Conservation (phyloP, 148 eudicot species). For the Rhododendron molle region DNA sequence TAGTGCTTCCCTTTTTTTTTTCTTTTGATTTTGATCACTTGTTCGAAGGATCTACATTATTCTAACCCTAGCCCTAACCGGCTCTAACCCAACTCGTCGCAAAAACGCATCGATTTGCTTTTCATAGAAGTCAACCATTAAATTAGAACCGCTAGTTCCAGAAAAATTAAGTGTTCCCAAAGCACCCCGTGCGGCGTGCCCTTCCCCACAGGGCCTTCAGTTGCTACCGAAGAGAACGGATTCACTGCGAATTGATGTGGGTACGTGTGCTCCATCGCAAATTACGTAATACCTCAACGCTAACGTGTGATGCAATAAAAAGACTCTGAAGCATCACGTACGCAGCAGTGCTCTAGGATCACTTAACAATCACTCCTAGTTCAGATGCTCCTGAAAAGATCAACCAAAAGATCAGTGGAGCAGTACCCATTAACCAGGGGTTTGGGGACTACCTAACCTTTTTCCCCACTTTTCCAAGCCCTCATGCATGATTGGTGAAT, state of each 20-base stretch:
- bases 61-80: too few relatives aligned
- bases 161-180: neutral
- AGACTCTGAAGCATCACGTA: neutral
- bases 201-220: neutral
- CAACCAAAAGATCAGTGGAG: neutral
- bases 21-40: too few relatives aligned
- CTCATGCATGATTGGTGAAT: neutral
- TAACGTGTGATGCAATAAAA: too few relatives aligned
- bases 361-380: neutral
- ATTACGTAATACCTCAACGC: neutral
- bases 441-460: neutral
- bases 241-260: neutral
- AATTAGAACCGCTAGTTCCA: neutral
- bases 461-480: neutral
- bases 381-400: neutral
- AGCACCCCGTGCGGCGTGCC: neutral
- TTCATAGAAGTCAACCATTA: too few relatives aligned
- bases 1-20: too few relatives aligned
- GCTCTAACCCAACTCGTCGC: too few relatives aligned
- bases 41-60: too few relatives aligned
- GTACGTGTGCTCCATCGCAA: neutral
- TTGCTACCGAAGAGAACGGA: too few relatives aligned
- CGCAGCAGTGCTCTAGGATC: neutral
- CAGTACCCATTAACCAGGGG: neutral
- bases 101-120: too few relatives aligned